A percentile compares a stretch with the other conserved stretches of the same genome.
phyloP scores from a whole-genome alignment of 2,329 filamentous ascomycete genomes.

The Arthroderma sp. region DNA sequence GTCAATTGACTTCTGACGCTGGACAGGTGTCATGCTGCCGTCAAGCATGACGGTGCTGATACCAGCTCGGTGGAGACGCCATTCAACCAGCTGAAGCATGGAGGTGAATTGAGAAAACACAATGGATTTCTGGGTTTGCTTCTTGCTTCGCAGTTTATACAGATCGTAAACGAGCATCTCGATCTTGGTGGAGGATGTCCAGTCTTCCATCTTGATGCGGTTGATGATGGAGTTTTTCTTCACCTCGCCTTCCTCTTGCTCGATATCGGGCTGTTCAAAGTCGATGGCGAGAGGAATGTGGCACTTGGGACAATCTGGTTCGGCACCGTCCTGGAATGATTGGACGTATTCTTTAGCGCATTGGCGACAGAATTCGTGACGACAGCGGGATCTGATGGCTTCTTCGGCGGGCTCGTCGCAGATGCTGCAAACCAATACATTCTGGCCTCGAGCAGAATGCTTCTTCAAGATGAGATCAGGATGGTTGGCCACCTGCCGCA shows the following conservation, averaged over 20 bases:
- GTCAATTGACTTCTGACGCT: constrained; percentile 85
- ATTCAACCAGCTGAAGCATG: constrained; percentile 94
- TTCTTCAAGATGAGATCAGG: constrained; percentile 90
- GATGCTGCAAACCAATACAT: constrained; percentile 81
- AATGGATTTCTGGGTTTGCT: constrained; percentile 88
- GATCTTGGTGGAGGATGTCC: constrained; percentile 97
- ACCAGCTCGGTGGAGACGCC: constrained; percentile 88
- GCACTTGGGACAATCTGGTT: constrained; percentile 65
- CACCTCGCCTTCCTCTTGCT: constrained; percentile 72
- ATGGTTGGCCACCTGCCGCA: constrained; percentile 95
- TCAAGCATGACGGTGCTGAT: constrained; percentile 98
- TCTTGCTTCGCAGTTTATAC: constrained; percentile 81
- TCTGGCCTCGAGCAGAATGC: constrained; percentile 71
- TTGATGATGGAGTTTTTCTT: constrained; percentile 98
- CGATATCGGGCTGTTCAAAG: constrained; percentile 86
- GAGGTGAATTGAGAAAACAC: constrained; percentile 96
- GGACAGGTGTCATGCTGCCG: constrained; percentile 88
- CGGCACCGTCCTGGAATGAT: constrained; percentile 52
- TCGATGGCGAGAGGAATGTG: constrained; percentile 85
- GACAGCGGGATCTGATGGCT: constrained; percentile 80
- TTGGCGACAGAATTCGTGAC: constrained; percentile 78
- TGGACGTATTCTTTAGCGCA: constrained; percentile 70
- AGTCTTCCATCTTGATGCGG: constrained; percentile 96
- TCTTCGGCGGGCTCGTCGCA: constrained; percentile 96
- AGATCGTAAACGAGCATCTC: constrained; percentile 91